Percentiles rank a stretch among this genome's conserved stretches.
phyloP scores from a whole-genome alignment of 2,329 filamentous ascomycete genomes.

The Penicillium sumatraense region DNA sequence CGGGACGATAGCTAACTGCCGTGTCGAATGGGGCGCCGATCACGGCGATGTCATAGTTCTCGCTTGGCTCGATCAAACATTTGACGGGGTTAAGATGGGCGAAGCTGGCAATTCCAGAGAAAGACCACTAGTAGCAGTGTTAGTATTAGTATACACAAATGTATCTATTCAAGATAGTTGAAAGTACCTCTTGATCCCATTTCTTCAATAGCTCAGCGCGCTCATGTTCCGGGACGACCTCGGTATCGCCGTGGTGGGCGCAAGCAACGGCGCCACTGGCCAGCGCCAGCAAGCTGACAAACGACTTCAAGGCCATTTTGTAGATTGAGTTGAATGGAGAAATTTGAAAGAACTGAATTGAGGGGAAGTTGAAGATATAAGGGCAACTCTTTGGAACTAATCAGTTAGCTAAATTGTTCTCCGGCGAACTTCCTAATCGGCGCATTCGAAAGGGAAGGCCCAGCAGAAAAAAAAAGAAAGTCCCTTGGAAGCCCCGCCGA shows the following conservation, averaged over 20 bases:
- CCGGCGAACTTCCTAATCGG: constrained; percentile 24
- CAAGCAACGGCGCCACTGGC: constrained; percentile 37
- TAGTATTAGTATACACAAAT: background rate
- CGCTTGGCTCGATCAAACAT: constrained; percentile 68
- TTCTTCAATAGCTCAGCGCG: constrained; percentile 51
- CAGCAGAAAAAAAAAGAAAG: no score
- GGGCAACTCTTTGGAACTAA: background rate
- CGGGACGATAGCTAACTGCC: constrained; percentile 71
- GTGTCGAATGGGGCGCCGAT: constrained; percentile 77
- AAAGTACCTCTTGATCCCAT: constrained; percentile 52
- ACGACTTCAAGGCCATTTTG: constrained; percentile 35
- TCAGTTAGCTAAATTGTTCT: no score
- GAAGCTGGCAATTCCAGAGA: constrained; percentile 75
- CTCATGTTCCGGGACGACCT: constrained; percentile 44
- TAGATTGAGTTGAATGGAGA: background rate
- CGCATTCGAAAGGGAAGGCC: constrained; percentile 27
- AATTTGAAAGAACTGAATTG: background rate
- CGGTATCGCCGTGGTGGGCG: constrained; percentile 47
- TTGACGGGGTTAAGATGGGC: constrained; percentile 72
- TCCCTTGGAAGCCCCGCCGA: no score
- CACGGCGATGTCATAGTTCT: constrained; percentile 71
- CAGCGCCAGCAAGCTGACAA: constrained; percentile 39
- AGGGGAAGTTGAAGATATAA: constrained; percentile 10
- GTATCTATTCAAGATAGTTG: background rate
- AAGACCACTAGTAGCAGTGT: constrained; percentile 59